Base-by-base conservation (phyloP, 768 basidiomycete species). In the Pleurotus salmoneostramineus region DNA sequence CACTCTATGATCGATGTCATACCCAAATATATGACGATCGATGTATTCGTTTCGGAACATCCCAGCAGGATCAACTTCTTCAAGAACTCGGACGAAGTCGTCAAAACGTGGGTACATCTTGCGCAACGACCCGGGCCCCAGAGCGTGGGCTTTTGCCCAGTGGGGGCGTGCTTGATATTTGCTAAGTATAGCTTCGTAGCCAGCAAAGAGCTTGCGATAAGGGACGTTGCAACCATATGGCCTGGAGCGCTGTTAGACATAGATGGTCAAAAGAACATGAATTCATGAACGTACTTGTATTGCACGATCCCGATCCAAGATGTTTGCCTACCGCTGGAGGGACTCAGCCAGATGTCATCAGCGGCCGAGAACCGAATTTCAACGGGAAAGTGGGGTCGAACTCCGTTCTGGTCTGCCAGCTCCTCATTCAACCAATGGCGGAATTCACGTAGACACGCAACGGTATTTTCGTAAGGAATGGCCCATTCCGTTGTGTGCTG, bases 261-360 rank as follows among this genome's bases (percentile, higher is more conserved):
- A 60, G 52, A 60, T 51, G 35, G 48, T 32, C 5, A 37, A 33
- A 3, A 12, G 33, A 34, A 17, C 14, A 45, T 42, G 45, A 37
- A 44, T 54, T 11, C 5, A 73, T 6, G 32, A 43, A 27, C 91
- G 66, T 58, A 98, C 96, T 93, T 93, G 77, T 87, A 99, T 67
- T 95, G 93, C n/a, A 97, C 84, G 54, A 98, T 85, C n/a, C 97
- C 97, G 59, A 99, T 92, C 91, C 95, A 99, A 63, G 88, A 90
- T 6, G 90, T 95, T 68, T 74, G 76, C 57, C 84, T 80, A 54
- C 87, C 88, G 66, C 83, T 84, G 66, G 89, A 88, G 2, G 97
- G 97, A 68, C 91, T 93, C 34, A 99, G 78, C 93, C 93, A 98
- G 54, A 97, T 91, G 66, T 97, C 92, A 71, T 98, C 97, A 21